Evolutionary conservation across 1,284 basidiomycete species (phyloP).

Genomic region (Ustilago loliicola): DNA sequence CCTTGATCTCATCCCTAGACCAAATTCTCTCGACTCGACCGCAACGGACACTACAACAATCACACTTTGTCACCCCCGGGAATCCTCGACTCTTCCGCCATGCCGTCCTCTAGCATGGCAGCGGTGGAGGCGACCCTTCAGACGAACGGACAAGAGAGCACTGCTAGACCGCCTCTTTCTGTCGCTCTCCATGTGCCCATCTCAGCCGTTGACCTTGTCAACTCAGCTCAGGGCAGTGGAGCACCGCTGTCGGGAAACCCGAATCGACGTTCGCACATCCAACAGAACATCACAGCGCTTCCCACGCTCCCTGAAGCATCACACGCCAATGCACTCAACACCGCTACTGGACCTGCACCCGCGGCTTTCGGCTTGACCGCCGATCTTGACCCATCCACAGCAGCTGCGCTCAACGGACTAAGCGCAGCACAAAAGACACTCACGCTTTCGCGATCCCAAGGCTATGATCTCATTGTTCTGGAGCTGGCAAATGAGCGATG

Average conservation of each 20-base stretch:
- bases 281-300: conserved; percentile 45
- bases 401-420: conserved; percentile 54
- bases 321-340: conserved; percentile 64
- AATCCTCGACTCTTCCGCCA: conserved; percentile 8
- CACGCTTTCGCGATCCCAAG: conserved; percentile 63
- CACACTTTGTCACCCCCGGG: neutral
- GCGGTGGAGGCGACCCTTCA: conserved; percentile 51
- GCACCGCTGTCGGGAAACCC: conserved; percentile 38
- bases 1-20: neutral
- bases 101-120: conserved; percentile 53
- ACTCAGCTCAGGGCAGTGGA: conserved; percentile 23
- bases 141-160: conserved; percentile 19
- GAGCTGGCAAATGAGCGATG: conserved; percentile 88
- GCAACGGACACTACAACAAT: neutral
- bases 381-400: conserved; percentile 48
- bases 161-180: conserved; percentile 35
- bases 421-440: conserved; percentile 52
- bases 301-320: conserved; percentile 66
- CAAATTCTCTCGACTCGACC: neutral
- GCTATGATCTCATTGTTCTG: conserved; percentile 78
- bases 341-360: conserved; percentile 58
- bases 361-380: conserved; percentile 42
- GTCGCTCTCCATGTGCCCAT: conserved; percentile 47
- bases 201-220: conserved; percentile 31
- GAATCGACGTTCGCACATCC: conserved; percentile 50